Evolutionary conservation across 805 yeast species (phyloP).

Genomic region (Ogataea angusta): DNA sequence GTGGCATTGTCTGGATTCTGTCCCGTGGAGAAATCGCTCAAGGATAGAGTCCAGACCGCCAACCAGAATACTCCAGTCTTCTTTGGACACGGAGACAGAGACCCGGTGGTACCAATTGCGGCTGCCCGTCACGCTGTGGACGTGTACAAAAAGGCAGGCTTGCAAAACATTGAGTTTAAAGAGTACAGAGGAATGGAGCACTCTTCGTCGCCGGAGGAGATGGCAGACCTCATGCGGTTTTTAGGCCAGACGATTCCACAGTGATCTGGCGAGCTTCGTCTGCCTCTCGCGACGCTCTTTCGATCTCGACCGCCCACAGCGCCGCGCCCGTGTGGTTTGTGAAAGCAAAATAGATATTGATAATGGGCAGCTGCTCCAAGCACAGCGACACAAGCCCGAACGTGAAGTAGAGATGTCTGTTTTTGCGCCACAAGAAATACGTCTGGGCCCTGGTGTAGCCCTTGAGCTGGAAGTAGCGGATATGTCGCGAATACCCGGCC

Average conservation of each 20-base stretch:
- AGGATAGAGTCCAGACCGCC: constrained; percentile 25
- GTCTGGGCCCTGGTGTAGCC: constrained; percentile 44
- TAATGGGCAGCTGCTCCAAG: constrained; percentile 52
- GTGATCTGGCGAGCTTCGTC: not conserved
- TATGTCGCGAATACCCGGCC: constrained; percentile 50
- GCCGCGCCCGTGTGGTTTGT: constrained; percentile 65
- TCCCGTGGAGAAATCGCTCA: constrained; percentile 34
- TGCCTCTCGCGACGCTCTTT: constrained; percentile 15
- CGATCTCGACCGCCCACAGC: constrained; percentile 52
- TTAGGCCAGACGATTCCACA: constrained; percentile 34
- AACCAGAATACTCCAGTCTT: constrained; percentile 73
- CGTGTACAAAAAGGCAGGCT: constrained; percentile 45
- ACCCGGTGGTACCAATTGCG: constrained; percentile 54
- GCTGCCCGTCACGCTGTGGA: constrained; percentile 41
- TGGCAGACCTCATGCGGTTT: constrained; percentile 50
- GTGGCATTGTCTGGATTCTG: constrained; percentile 76
- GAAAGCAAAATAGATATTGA: constrained; percentile 51
- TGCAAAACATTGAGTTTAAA: constrained; percentile 45
- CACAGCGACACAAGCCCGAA: constrained; percentile 53
- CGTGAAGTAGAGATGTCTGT: constrained; percentile 35
- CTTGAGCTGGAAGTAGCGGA: constrained; percentile 55
- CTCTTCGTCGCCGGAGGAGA: constrained; percentile 63
- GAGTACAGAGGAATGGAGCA: constrained; percentile 66
- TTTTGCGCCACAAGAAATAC: constrained; percentile 34
- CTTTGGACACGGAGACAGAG: constrained; percentile 84